These are phyloP conservation scores for Moricandia arvensis DNA, from an alignment of 345 rosid genomes.

Conservation along the genomic window DNA sequence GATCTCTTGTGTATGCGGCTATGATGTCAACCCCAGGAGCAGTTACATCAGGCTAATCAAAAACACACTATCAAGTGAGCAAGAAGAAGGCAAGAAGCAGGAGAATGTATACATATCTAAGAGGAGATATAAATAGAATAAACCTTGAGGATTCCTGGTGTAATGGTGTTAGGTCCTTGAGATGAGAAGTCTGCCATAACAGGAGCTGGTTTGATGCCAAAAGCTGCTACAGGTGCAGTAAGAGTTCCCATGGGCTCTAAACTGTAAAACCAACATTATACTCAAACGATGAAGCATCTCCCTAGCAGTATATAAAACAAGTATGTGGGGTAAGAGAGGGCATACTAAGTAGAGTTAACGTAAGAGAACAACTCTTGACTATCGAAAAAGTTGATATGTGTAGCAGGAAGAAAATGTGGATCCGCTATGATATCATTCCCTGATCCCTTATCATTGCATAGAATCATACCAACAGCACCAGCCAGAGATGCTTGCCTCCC, in stretches of 20 bases:
- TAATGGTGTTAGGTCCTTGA: constrained; percentile 10
- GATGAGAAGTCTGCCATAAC: constrained; percentile 8
- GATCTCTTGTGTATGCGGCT: constrained; percentile 8
- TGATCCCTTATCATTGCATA: not conserved
- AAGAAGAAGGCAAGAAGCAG: not conserved
- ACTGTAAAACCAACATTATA: not conserved
- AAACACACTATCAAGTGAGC: not conserved
- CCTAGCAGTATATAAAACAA: not conserved
- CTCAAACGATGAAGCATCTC: not conserved
- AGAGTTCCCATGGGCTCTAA: constrained; percentile 13
- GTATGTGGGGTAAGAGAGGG: not conserved
- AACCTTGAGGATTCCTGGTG: constrained; percentile 14
- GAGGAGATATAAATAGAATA: not conserved
- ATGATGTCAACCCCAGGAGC: constrained; percentile 13
- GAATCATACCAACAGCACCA: constrained; percentile 14
- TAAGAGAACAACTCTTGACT: constrained; percentile 14
- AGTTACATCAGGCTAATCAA: constrained; percentile 2
- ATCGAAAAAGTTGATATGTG: constrained; percentile 4
- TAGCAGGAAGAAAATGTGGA: constrained; percentile 4
- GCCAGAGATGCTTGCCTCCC: constrained; percentile 3
- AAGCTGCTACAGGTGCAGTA: not conserved
- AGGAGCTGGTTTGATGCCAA: constrained; percentile 17
- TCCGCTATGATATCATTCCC: not conserved
- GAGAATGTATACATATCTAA: not conserved
- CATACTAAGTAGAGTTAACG: constrained; percentile 19